Evolutionary conservation across 1,139 yeast species (phyloP).

Genomic region (Casaregolazyma suthepensis): DNA sequence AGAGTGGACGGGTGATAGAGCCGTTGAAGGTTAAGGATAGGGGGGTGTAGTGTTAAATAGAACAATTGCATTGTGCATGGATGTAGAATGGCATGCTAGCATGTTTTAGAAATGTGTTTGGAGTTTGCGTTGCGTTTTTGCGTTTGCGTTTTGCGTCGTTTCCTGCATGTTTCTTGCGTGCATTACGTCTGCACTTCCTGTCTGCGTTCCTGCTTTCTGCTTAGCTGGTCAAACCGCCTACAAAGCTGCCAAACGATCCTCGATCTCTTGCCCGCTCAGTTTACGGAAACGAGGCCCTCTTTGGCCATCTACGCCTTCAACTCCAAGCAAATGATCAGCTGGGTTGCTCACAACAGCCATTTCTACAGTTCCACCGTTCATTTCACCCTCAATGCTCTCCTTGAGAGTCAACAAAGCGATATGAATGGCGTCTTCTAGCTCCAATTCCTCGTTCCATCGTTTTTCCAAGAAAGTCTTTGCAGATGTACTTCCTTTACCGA

Average conservation of each 20-base stretch:
- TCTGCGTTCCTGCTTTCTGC: no score
- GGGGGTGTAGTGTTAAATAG: no score
- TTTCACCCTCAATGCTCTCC: constrained; percentile 96
- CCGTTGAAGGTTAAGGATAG: constrained; percentile 56
- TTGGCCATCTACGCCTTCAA: constrained; percentile 68
- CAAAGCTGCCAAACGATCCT: constrained; percentile 90
- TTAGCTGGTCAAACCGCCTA: no score
- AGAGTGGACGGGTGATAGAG: constrained; percentile 85
- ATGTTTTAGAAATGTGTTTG: no score
- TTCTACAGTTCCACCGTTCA: constrained; percentile 94
- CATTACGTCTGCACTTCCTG: no score
- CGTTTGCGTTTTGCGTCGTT: no score
- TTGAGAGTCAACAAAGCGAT: constrained; percentile 90
- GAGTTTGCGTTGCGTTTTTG: no score
- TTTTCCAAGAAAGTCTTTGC: constrained; percentile 97
- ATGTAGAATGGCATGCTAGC: no score
- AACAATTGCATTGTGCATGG: no score
- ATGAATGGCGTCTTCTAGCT: constrained; percentile 96
- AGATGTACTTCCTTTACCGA: constrained; percentile 88
- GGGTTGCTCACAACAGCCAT: constrained; percentile 83
- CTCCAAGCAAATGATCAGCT: constrained; percentile 75
- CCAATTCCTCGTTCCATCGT: constrained; percentile 96
- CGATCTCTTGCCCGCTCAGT: constrained; percentile 82
- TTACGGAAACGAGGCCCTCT: constrained; percentile 86
- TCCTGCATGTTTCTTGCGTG: no score